Base-by-base conservation (phyloP, 2,329 filamentous ascomycete genomes). In the Hymenoscyphus infarciens region DNA sequence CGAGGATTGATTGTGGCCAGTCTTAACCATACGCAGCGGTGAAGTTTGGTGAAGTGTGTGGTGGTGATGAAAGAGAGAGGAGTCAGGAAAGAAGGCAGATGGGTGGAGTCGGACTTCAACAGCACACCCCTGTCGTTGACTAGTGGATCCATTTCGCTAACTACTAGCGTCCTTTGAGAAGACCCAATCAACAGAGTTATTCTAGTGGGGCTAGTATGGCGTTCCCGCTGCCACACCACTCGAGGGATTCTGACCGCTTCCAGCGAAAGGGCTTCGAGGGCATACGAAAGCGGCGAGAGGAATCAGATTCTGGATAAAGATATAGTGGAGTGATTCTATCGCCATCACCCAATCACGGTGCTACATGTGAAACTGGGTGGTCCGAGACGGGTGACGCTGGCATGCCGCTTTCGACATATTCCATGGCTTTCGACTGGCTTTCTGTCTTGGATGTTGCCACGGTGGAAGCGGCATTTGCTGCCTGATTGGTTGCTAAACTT, bases 1-100 rank as follows among this genome's bases (percentile, higher is more conserved):
- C 62, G 64, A 71, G 64, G 63, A 66, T 66, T 62, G 65, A 70
- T 59, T 69, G 70, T 69, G 66, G 62, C 67, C 68, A 70, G 68
- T 71, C 68, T 63, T 61, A 59, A 68, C 67, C 64, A 64, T 69
- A 64, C 60, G 68, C 63, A 66, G 61, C 53, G 31, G 58, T 38
- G 35, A 38, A 16, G 11, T 38, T 38, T 38, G 35, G 35, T 52
- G 42, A 55, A 56, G 59, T 49, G 45, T 59, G 59, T 60, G 60
- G 59, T 60, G 60, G 39, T 63, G 61, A 55, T 61, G 62, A 61
- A 61, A 35, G 38, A 61, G 59, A 19, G 57, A 57, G 35, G 45
- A 64, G 39, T n/a, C 57, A 62, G 54, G 60, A 59, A 63, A 59
- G 57, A 57, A 55, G 58, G 22, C 59, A 56, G 22, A 53, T 42